Percentiles rank a stretch among this genome's conserved stretches.
Evolutionary conservation across 169 alveolate species (phyloP).

Genomic region (Plasmodium berghei): DNA sequence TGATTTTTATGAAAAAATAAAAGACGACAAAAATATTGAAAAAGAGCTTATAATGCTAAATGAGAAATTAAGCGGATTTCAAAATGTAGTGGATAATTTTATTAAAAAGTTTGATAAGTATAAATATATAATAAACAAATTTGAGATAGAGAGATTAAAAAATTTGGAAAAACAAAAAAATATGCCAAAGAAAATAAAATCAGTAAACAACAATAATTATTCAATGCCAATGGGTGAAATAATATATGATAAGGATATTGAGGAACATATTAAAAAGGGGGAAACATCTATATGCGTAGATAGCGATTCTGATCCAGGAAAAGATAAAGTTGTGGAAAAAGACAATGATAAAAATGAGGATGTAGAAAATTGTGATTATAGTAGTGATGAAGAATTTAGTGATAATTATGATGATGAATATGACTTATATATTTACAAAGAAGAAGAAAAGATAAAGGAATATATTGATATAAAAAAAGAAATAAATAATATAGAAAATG

Average conservation of each 20-base stretch:
- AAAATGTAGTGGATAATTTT: slow-evolving; percentile 50
- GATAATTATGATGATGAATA: slow-evolving; percentile 3
- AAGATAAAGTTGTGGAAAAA: background rate
- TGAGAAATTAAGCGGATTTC: slow-evolving; percentile 57
- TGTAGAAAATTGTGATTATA: slow-evolving; percentile 8
- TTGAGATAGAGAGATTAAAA: slow-evolving; percentile 15
- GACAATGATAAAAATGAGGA: slow-evolving; percentile 3
- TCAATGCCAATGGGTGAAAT: slow-evolving; percentile 1
- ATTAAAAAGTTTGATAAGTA: slow-evolving; percentile 64
- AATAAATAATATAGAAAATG: slow-evolving; percentile 65
- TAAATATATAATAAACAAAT: slow-evolving; percentile 53
- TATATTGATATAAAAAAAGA: slow-evolving; percentile 66
- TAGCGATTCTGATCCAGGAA: background rate
- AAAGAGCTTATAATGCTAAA: slow-evolving; percentile 55
- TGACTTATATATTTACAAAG: slow-evolving; percentile 31
- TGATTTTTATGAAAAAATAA: slow-evolving; percentile 60
- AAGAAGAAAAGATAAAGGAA: slow-evolving; percentile 67
- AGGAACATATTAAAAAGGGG: background rate
- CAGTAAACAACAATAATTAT: background rate
- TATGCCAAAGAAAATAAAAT: background rate
- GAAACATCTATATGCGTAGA: slow-evolving; percentile 9
- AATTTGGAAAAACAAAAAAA: too few relatives aligned
- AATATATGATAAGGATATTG: background rate
- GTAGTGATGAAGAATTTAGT: slow-evolving; percentile 1
- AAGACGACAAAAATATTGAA: slow-evolving; percentile 68